Evolutionary conservation across 2,329 filamentous ascomycete species (phyloP), one percentile per base, ranked within the genome.

Genomic region (Lomentospora prolificans): DNA sequence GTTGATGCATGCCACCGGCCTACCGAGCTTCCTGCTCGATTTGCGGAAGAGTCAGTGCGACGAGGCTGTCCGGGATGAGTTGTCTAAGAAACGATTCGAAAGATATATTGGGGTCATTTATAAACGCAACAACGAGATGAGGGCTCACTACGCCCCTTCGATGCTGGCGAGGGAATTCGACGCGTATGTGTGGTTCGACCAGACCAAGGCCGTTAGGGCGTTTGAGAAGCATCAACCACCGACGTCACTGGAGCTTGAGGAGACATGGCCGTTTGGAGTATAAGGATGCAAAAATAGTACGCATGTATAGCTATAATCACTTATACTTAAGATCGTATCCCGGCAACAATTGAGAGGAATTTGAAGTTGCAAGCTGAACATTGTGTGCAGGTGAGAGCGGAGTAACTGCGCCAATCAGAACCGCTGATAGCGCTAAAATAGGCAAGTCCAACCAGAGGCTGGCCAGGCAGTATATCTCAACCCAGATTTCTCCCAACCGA

Each of bases 71-170:
- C 62, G 68, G n/a, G 57, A 65, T 50, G 67, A 65, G 7, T 61
- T 78, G 50, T 59, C 60, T 50, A 64, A 65, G 39, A 69, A 69
- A 61, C 63, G 70, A 50, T 62, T 78, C n/a, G 69, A 79, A 64
- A 67, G 76, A 9, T 79, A 78, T 59, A 79, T 79, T 48, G 76
- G 76, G 0, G 77, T 79, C 10, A 74, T 79, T 31, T 79, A 79
- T 60, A 66, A 71, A 3, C 75, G 75, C 3, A 65, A 67, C n/a
- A 77, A 75, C 0, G 76, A 79, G 62, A 63, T 70, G 6, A 64
- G 69, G 57, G 77, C 75, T 36, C 75, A 79, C 60, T 79, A 79
- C 61, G 74, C 73, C 7, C 62, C 67, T 19, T 71, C 74, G 1
- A 65, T 70, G 50, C 63, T 79, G 51, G 68, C 73, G 41, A 66